A percentile compares a stretch with the other conserved stretches of the same genome.
These are phyloP conservation scores for Pyrus communis DNA, from an alignment of 306 rosid genomes.

Conservation along the genomic window DNA sequence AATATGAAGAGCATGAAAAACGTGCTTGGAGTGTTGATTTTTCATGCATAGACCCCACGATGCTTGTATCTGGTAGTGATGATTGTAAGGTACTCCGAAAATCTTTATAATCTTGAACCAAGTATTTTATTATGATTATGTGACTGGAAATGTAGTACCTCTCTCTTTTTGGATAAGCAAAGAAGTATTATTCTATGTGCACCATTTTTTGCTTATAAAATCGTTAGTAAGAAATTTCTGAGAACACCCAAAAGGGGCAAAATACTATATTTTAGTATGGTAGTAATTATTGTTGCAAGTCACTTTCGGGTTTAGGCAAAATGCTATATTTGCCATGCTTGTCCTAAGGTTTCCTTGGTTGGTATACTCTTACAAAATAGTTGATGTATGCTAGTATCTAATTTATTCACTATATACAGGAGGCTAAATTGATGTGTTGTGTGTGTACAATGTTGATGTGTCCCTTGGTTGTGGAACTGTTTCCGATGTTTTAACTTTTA, in stretches of 20 bases:
- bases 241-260: background rate
- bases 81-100: slow-evolving; percentile 75
- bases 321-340: background rate
- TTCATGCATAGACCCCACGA: slow-evolving; percentile 87
- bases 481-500: background rate
- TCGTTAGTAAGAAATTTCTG: background rate
- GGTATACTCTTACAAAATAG: background rate
- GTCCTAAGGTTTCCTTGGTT: background rate
- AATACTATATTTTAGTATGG: background rate
- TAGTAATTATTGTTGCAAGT: background rate
- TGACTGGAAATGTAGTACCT: background rate
- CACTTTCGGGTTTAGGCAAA: background rate
- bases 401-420: background rate
- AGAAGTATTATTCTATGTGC: background rate
- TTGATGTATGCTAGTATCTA: background rate
- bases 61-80: slow-evolving; percentile 97
- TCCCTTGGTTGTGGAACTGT: background rate
- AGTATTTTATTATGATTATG: slow-evolving; percentile 5
- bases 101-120: background rate
- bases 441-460: background rate
- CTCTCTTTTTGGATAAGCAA: background rate
- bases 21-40: slow-evolving; percentile 99
- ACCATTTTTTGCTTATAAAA: background rate
- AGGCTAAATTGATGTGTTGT: background rate
- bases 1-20: slow-evolving; percentile 97